Base-by-base conservation (phyloP, 2,329 filamentous ascomycete species). In the Aspergillus quadrilineatus region DNA sequence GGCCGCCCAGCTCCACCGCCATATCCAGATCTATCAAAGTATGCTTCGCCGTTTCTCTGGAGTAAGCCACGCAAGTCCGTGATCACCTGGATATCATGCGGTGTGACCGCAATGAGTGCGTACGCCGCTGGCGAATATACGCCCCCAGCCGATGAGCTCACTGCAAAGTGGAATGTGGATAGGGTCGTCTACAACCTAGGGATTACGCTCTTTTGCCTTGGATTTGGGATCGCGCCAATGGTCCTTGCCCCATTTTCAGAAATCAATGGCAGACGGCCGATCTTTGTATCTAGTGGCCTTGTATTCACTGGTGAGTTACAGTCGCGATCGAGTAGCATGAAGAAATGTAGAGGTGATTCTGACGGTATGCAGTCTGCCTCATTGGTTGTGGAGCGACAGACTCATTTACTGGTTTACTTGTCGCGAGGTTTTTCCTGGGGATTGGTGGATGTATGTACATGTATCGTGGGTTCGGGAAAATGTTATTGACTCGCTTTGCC, bases 161-260 rank as follows among this genome's bases (percentile, higher is more conserved):
- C 80, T 1, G 72, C 74, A 1, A 84, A 89, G 66, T 89, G 89
- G 73, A 70, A 81, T 8, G 77, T 89, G 0, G 86, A 85, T 32
- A 79, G 79, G 14, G 78, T 87, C 17, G 85, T 84, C 2, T 80
- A 86, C 10, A 75, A 88, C 4, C 79, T 85, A 0, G 91, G 91
- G 34, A 89, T 96, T 57, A 93, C 90, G 0, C 84, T 84, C 0
- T 96, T 92, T 71, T 92, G 89, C 37, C 67, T 80, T 26, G 91
- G 91, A 5, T 96, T 96, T 63, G 90, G 82, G 0, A 74, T 91
- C n/a, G 88, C 89, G 0, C 91, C 91, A 0, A 95, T 96, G 90
- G 80, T 90, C 0, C 81, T 96, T 0, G 91, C 91, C 0, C 91
- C 91, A 0, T 87, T 95, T 62, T 90, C 87, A 2, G 91, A 96